phyloP scores from a whole-genome alignment of 345 rosid species.

The Salix arbutifolia region DNA sequence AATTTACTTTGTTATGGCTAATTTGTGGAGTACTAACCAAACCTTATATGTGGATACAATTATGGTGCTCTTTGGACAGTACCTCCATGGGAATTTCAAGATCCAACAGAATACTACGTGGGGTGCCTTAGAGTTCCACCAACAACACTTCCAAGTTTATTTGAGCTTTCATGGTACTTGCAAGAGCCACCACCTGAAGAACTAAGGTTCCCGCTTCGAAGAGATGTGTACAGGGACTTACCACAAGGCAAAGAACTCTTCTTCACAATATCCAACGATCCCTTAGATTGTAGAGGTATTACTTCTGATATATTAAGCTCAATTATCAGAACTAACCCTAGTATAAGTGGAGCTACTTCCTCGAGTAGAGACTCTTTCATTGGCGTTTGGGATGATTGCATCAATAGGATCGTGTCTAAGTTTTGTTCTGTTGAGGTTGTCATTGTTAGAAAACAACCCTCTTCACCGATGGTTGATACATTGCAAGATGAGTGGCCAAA shows the following conservation, averaged over 20 bases:
- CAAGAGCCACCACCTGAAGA: conserved; percentile 91
- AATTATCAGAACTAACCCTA: conserved; percentile 52
- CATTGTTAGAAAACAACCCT: conserved; percentile 53
- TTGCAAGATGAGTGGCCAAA: conserved; percentile 91
- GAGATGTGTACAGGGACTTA: conserved; percentile 74
- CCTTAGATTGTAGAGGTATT: conserved; percentile 65
- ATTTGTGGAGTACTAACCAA: too few relatives aligned
- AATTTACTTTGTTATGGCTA: too few relatives aligned
- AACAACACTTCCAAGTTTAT: conserved; percentile 51
- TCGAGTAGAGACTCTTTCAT: conserved; percentile 73
- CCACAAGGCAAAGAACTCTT: conserved; percentile 81
- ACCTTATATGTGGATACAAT: too few relatives aligned
- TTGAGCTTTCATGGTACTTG: conserved; percentile 78
- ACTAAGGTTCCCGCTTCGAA: conserved; percentile 69
- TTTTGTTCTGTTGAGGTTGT: conserved; percentile 58
- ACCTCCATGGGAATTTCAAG: conserved; percentile 71
- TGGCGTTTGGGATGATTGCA: conserved; percentile 85
- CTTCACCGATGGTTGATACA: conserved; percentile 13
- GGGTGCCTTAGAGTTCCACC: conserved; percentile 65
- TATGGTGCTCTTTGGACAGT: conserved; percentile 17
- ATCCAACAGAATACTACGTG: conserved; percentile 74
- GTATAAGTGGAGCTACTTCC: conserved; percentile 35
- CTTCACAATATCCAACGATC: conserved; percentile 58
- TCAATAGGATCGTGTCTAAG: conserved; percentile 70
- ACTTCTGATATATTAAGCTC: conserved; percentile 60